Conservation (phyloP, 768 basidiomycete genomes). For the Leccinum subtestaceum region DNA sequence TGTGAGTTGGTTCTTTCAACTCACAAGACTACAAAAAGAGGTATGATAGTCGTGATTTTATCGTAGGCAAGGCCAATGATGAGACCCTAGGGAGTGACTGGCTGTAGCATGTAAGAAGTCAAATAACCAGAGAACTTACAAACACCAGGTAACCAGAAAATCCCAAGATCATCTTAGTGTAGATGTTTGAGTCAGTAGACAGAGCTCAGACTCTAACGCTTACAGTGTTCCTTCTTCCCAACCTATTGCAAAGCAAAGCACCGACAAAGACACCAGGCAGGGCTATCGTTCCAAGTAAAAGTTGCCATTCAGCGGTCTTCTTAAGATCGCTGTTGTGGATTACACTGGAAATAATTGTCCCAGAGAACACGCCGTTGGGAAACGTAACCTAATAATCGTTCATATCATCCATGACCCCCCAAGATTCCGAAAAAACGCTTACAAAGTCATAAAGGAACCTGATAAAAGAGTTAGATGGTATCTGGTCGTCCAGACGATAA, state of each 20-base stretch:
- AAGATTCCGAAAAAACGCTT: slow-evolving; percentile 2
- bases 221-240: slow-evolving; percentile 59
- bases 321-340: slow-evolving; percentile 55
- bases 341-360: slow-evolving; percentile 64
- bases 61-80: slow-evolving; percentile 61
- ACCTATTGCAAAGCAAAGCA: slow-evolving; percentile 46
- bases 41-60: slow-evolving; percentile 57
- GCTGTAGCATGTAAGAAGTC: not conserved
- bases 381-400: slow-evolving; percentile 51
- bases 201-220: slow-evolving; percentile 14
- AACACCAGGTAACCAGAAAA: slow-evolving; percentile 68
- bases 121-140: slow-evolving; percentile 30
- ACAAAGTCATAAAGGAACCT: slow-evolving; percentile 75
- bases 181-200: slow-evolving; percentile 4
- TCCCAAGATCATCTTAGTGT: slow-evolving; percentile 57
- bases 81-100: slow-evolving; percentile 35
- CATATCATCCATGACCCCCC: not conserved
- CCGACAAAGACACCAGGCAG: slow-evolving; percentile 61
- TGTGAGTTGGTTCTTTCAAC: slow-evolving; percentile 15
- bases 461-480: slow-evolving; percentile 4
- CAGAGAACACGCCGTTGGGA: slow-evolving; percentile 69
- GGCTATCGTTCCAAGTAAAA: slow-evolving; percentile 59
- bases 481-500: not conserved
- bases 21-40: slow-evolving; percentile 67
- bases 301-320: slow-evolving; percentile 64